A percentile compares a stretch with the other conserved stretches of the same genome.
These are phyloP conservation scores for Sporothrix sp. DNA, from an alignment of 2,329 filamentous ascomycete species.

Conservation along the genomic window DNA sequence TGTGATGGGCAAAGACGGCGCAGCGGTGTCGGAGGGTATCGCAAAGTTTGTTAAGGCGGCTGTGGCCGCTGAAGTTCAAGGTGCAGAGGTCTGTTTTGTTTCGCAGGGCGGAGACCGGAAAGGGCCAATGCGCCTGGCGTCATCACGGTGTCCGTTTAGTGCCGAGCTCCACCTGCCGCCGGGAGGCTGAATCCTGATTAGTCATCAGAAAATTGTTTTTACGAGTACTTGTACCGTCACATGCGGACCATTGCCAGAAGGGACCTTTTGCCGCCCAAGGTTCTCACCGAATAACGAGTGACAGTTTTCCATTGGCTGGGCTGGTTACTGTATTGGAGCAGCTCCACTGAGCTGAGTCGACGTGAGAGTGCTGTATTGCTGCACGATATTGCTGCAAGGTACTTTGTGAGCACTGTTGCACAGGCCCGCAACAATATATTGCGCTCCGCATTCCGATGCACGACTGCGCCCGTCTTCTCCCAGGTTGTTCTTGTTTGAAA, in stretches of 20 bases:
- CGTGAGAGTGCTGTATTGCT: not conserved
- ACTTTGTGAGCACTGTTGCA: not conserved
- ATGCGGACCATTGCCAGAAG: not conserved
- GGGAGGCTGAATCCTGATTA: slow-evolving; percentile 2
- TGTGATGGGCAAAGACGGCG: not conserved
- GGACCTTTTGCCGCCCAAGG: not conserved
- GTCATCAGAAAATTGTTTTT: not conserved
- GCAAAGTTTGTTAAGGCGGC: not conserved
- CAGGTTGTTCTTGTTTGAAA: too few relatives aligned
- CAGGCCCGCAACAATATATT: not conserved
- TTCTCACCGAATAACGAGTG: too few relatives aligned
- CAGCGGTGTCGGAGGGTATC: slow-evolving; percentile 5
- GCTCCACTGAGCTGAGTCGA: not conserved
- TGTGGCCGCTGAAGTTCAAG: too few relatives aligned
- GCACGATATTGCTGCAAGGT: too few relatives aligned
- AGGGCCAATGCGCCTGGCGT: too few relatives aligned
- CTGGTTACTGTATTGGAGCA: slow-evolving; percentile 2
- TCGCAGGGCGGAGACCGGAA: too few relatives aligned
- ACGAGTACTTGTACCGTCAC: not conserved
- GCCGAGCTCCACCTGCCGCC: not conserved
- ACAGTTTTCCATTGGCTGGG: not conserved
- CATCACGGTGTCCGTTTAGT: not conserved
- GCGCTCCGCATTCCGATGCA: not conserved
- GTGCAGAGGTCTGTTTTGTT: too few relatives aligned
- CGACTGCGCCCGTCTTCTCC: too few relatives aligned